Base-by-base conservation (phyloP, 441 rosid species). In the Adansonia grandidieri region DNA sequence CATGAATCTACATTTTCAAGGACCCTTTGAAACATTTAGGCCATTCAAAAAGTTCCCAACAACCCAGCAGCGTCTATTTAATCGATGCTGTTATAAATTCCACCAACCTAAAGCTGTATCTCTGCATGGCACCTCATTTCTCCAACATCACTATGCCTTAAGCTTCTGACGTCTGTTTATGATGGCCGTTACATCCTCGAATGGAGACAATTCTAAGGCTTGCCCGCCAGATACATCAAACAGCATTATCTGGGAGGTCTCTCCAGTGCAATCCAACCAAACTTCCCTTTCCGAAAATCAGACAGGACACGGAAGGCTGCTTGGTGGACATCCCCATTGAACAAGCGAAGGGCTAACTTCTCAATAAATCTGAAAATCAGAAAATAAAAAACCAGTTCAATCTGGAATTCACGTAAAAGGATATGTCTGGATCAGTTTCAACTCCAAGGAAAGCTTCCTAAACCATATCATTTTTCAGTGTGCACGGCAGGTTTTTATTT, bases 251-350 rank as follows among this genome's bases (percentile, higher is more conserved):
- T 71, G 9, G 95, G 92, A 66, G 95, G 96, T 84, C 96, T 95
- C 87, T 93, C 98, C 71, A 91, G 78, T 3, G 97, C 89, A 62
- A 87, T 72, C 86, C 88, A 95, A 60, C 98, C 96, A 54, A 93
- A 91, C 85, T 88, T 93, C 13, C 98, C 96, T 82, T 89, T 92
- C 3, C 98, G 90, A 65, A 95, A 95, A 86, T 95, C 97, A 37
- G 91, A 37, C 83, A 91, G 79, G 79, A 92, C 78, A 15, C 92
- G 80, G 79, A 89, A 88, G 32, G 92, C 88, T 32, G 97, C 97
- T 82, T 91, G 93, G 78, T 92, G 88, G 77, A 78, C 74, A 76
- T 92, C 95, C 77, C 95, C 91, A 67, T 85, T 93, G 84, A 96
- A 93, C 88, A 95, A 87, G 63, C 88, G 87, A 51, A 86, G 76